These are phyloP conservation scores for Postia placenta DNA, from an alignment of 768 basidiomycete species.

Conservation along the genomic window DNA sequence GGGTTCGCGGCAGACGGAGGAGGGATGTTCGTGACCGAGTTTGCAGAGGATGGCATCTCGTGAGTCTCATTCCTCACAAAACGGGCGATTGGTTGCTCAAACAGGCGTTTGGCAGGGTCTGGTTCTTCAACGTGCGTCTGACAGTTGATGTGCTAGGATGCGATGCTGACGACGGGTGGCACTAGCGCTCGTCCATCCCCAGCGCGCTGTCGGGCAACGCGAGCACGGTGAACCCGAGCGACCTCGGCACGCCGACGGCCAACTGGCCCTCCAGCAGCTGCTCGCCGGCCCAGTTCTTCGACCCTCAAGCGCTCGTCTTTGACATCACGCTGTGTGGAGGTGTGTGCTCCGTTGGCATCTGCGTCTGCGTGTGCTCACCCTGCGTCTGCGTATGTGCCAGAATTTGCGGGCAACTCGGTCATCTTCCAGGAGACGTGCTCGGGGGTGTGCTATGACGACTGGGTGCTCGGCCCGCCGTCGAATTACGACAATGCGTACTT, in stretches of 20 bases:
- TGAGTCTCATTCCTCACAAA: constrained; percentile 25
- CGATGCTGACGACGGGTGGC: no score
- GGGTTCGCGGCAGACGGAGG: constrained; percentile 62
- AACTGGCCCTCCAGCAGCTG: constrained; percentile 62
- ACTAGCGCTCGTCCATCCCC: constrained; percentile 3
- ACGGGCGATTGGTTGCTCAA: no score
- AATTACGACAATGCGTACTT: constrained; percentile 67
- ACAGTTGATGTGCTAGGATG: neutral
- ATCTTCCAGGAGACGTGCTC: constrained; percentile 57
- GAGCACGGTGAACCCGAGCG: constrained; percentile 50
- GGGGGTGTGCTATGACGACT: constrained; percentile 63
- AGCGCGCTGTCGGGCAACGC: constrained; percentile 2
- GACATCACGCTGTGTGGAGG: constrained; percentile 70
- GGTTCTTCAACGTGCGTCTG: constrained; percentile 50
- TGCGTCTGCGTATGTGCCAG: constrained; percentile 37
- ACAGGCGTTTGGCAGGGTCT: constrained; percentile 36
- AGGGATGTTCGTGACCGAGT: constrained; percentile 73
- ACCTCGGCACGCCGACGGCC: constrained; percentile 60
- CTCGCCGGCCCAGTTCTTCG: constrained; percentile 45
- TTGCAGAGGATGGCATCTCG: constrained; percentile 60
- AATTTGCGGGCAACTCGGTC: constrained; percentile 40
- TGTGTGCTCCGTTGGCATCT: constrained; percentile 14
- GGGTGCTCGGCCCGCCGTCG: constrained; percentile 56
- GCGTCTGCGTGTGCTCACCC: neutral
- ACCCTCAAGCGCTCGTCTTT: constrained; percentile 61